phyloP scores from a whole-genome alignment of 768 basidiomycete species.

The Cyathus striatus region DNA sequence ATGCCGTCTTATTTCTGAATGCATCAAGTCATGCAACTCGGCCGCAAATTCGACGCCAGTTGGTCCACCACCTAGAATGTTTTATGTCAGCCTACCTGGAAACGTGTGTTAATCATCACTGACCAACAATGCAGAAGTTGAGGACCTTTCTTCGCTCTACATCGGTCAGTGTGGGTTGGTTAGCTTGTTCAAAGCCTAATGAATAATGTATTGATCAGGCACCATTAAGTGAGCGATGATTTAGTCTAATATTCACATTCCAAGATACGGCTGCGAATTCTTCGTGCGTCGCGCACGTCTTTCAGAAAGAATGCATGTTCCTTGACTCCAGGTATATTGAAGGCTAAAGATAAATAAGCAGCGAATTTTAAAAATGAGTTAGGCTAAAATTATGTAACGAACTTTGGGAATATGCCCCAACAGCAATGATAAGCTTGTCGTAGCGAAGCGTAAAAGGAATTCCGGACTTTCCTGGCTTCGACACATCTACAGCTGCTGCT shows the following conservation, averaged over 20 bases:
- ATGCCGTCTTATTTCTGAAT: slow-evolving; percentile 54
- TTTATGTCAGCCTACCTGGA: background rate
- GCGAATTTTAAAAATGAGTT: background rate
- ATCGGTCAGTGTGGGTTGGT: slow-evolving; percentile 73
- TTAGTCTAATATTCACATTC: slow-evolving; percentile 46
- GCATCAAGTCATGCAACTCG: slow-evolving; percentile 74
- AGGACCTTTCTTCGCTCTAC: slow-evolving; percentile 69
- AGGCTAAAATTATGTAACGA: slow-evolving; percentile 10
- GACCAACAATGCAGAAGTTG: slow-evolving; percentile 84
- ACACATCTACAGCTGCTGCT: background rate
- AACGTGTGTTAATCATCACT: too few relatives aligned
- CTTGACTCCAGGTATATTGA: slow-evolving; percentile 72
- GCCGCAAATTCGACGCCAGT: slow-evolving; percentile 84
- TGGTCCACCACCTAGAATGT: slow-evolving; percentile 57
- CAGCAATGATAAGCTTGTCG: slow-evolving; percentile 81
- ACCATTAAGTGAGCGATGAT: background rate
- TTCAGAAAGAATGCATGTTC: slow-evolving; percentile 81
- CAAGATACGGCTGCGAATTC: slow-evolving; percentile 66
- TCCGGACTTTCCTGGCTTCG: slow-evolving; percentile 2
- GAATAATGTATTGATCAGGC: background rate
- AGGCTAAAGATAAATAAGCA: slow-evolving; percentile 35
- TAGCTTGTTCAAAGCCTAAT: slow-evolving; percentile 79
- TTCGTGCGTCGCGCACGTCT: slow-evolving; percentile 70
- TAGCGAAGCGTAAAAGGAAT: slow-evolving; percentile 55
- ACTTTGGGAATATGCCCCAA: slow-evolving; percentile 87